Evolutionary conservation across 1,139 yeast genomes (phyloP).

Genomic region (Hyphopichia burtonii): DNA sequence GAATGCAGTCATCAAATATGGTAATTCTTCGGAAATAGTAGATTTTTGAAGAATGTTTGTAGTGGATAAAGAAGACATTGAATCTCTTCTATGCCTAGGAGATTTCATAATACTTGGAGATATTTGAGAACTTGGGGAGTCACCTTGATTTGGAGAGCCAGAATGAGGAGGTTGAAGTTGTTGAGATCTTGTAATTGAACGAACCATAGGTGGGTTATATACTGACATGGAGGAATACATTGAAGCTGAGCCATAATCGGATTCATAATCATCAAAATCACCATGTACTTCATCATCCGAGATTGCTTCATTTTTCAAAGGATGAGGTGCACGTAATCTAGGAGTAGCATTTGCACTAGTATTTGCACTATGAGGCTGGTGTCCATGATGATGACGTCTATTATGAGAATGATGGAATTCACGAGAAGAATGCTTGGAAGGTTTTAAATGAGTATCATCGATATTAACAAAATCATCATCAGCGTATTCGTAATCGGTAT

Average conservation of each 20-base stretch:
- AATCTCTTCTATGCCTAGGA: slow-evolving; percentile 20
- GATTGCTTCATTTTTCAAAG: slow-evolving; percentile 2
- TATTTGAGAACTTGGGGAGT: slow-evolving; percentile 4
- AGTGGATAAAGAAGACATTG: slow-evolving; percentile 28
- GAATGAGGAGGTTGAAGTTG: slow-evolving; percentile 3
- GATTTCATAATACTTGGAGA: slow-evolving; percentile 6
- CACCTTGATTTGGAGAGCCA: neutral
- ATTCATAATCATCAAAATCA: slow-evolving; percentile 20
- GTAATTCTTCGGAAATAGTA: slow-evolving; percentile 54
- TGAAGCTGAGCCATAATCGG: slow-evolving; percentile 30
- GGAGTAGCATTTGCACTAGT: slow-evolving; percentile 1
- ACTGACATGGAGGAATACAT: slow-evolving; percentile 22
- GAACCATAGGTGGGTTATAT: slow-evolving; percentile 38
- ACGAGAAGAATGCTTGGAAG: neutral
- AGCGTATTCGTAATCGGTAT: neutral
- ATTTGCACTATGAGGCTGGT: neutral
- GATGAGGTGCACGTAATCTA: slow-evolving; percentile 2
- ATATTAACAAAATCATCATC: slow-evolving; percentile 4
- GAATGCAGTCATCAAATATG: slow-evolving; percentile 57
- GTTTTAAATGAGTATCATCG: neutral
- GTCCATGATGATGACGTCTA: neutral
- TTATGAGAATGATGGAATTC: neutral
- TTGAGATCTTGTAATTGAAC: slow-evolving; percentile 37
- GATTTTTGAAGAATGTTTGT: slow-evolving; percentile 39
- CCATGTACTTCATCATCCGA: slow-evolving; percentile 6